Conservation (phyloP, 345 rosid species). For the Chamaenerion angustifolium region DNA sequence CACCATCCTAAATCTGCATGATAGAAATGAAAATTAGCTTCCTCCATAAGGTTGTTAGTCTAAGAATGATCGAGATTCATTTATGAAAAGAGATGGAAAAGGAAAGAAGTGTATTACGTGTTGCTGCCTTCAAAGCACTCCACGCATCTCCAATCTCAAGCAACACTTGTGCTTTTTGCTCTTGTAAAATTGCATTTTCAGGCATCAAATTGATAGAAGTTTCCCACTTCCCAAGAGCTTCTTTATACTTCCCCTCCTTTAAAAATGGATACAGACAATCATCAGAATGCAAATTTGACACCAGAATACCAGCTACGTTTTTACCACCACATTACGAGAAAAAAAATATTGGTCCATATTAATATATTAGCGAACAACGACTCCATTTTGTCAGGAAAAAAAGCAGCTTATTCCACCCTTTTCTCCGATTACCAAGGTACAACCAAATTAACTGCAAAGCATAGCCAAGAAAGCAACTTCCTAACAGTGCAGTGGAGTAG, state of each 20-base stretch:
- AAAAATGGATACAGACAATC: constrained; percentile 9
- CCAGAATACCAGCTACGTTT: too few relatives aligned
- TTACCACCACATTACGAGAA: too few relatives aligned
- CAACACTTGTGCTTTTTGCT: constrained; percentile 85
- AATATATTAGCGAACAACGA: too few relatives aligned
- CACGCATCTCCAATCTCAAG: constrained; percentile 84
- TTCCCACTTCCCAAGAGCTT: constrained; percentile 91
- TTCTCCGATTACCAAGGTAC: too few relatives aligned
- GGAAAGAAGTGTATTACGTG: constrained; percentile 20
- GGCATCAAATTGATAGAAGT: constrained; percentile 62
- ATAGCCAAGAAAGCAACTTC: too few relatives aligned
- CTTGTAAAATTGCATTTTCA: constrained; percentile 52
- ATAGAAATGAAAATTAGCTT: background rate
- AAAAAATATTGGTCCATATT: too few relatives aligned
- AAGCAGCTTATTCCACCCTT: too few relatives aligned
- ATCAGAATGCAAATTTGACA: background rate
- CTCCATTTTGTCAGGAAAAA: too few relatives aligned
- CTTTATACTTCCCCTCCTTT: constrained; percentile 70
- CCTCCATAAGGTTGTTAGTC: background rate
- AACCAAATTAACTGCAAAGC: too few relatives aligned
- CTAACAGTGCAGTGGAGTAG: too few relatives aligned
- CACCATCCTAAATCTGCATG: constrained; percentile 3
- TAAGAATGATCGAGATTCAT: background rate
- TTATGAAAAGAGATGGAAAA: background rate
- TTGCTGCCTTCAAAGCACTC: constrained; percentile 68